Evolutionary conservation across 352 stramenopile species (phyloP).

Genomic region (Phytophthora nicotianae): DNA sequence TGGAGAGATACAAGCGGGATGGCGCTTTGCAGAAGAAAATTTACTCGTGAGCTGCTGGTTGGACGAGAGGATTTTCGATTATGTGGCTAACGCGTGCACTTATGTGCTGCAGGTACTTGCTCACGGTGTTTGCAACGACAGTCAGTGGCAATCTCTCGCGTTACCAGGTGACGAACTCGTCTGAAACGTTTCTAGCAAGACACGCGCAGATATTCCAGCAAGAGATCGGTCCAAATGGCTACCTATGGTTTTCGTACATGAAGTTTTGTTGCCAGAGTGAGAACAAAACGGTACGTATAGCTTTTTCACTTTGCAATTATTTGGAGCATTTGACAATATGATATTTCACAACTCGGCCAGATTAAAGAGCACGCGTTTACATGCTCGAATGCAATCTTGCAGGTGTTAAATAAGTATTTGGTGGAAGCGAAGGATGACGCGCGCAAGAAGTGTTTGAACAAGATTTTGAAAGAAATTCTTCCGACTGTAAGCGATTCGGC

Average conservation of each 20-base stretch:
- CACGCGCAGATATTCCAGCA: slow-evolving; percentile 47
- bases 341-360: slow-evolving; percentile 27
- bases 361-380: slow-evolving; percentile 71
- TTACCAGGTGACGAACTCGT: slow-evolving; percentile 72
- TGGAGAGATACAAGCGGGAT: slow-evolving; percentile 48
- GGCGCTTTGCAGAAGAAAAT: slow-evolving; percentile 54
- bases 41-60: slow-evolving; percentile 56
- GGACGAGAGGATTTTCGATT: neutral
- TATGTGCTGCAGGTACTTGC: slow-evolving; percentile 54
- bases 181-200: slow-evolving; percentile 55
- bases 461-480: slow-evolving; percentile 75
- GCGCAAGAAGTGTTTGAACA: slow-evolving; percentile 73
- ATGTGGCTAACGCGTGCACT: slow-evolving; percentile 1
- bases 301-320: neutral
- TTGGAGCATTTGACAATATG: neutral
- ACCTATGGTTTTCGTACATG: slow-evolving; percentile 72
- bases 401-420: slow-evolving; percentile 48
- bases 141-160: slow-evolving; percentile 63
- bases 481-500: slow-evolving; percentile 58
- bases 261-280: slow-evolving; percentile 69
- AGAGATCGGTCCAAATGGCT: slow-evolving; percentile 59
- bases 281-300: slow-evolving; percentile 67
- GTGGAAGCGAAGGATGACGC: slow-evolving; percentile 45
- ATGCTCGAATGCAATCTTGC: slow-evolving; percentile 52
- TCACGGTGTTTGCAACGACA: slow-evolving; percentile 64